Evolutionary conservation across 2,329 filamentous ascomycete genomes (phyloP).

Genomic region (Aspergillus sp.): DNA sequence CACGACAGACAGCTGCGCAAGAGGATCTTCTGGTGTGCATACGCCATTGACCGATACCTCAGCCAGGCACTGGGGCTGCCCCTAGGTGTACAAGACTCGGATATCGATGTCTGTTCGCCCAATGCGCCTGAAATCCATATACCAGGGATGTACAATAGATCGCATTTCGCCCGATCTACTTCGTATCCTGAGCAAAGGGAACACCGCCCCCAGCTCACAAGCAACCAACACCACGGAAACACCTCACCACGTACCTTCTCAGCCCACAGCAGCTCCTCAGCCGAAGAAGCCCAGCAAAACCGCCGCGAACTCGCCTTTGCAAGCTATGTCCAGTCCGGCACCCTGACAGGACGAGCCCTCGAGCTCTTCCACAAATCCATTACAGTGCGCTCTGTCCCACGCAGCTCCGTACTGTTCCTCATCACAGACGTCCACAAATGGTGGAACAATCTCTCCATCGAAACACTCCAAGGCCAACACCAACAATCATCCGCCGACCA

Average conservation of each 20-base stretch:
- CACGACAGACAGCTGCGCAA: conserved; percentile 45
- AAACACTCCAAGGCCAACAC: not conserved
- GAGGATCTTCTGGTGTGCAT: conserved; percentile 46
- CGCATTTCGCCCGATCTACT: not conserved
- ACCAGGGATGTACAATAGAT: conserved; percentile 19
- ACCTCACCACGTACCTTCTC: conserved; percentile 10
- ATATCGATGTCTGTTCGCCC: conserved; percentile 51
- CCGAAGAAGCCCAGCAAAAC: conserved; percentile 16
- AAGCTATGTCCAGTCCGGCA: conserved; percentile 44
- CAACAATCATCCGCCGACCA: not conserved
- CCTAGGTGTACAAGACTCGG: conserved; percentile 45
- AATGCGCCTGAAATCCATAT: conserved; percentile 44
- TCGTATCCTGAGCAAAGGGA: not conserved
- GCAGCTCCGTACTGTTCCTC: conserved; percentile 39
- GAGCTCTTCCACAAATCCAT: conserved; percentile 47
- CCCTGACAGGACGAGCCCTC: conserved; percentile 42
- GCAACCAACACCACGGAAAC: conserved; percentile 7
- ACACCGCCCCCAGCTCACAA: not conserved
- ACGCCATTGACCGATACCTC: conserved; percentile 46
- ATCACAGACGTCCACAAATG: conserved; percentile 46
- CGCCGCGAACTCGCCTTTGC: conserved; percentile 38
- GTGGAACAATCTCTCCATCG: conserved; percentile 43
- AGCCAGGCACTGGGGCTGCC: conserved; percentile 44
- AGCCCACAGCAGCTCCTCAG: not conserved
- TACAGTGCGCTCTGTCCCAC: conserved; percentile 41